Conservation (phyloP, 768 basidiomycete species). For the Termitomyces eurrhizus region DNA sequence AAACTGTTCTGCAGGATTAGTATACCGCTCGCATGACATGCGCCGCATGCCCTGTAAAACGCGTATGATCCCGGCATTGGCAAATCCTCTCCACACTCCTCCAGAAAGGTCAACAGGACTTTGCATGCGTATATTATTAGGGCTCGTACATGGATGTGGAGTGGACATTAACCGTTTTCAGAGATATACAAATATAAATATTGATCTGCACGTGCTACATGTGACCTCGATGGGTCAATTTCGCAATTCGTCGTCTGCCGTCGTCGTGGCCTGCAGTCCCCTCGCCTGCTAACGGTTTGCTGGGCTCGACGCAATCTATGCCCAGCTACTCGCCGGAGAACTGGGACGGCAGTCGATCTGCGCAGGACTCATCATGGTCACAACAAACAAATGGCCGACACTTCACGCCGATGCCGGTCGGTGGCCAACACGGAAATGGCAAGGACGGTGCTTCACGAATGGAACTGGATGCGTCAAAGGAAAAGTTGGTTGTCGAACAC, state of each 20-base stretch:
- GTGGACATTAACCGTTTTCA: too few species aligned
- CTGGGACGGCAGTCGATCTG: conserved; percentile 15
- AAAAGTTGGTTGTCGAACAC: neutral
- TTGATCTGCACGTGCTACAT: neutral
- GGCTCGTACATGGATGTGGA: too few species aligned
- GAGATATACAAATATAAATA: neutral
- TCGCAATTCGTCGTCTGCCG: neutral
- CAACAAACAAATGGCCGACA: neutral
- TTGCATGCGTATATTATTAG: too few species aligned
- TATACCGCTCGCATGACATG: neutral
- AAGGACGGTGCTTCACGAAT: neutral
- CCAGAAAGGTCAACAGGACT: too few species aligned
- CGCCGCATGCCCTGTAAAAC: neutral
- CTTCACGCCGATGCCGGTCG: neutral
- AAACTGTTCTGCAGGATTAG: neutral
- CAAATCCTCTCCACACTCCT: neutral
- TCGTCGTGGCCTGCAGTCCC: neutral
- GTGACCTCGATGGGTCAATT: conserved; percentile 1
- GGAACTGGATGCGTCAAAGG: conserved; percentile 7
- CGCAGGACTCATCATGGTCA: neutral
- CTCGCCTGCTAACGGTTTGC: neutral
- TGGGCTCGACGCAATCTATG: conserved; percentile 7
- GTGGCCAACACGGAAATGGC: neutral
- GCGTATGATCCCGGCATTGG: neutral
- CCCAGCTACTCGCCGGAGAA: conserved; percentile 15